A percentile compares a stretch with the other conserved stretches of the same genome.
Conservation (phyloP, 192 early-diverging fungal genomes). For the Lobosporangium transversale region DNA sequence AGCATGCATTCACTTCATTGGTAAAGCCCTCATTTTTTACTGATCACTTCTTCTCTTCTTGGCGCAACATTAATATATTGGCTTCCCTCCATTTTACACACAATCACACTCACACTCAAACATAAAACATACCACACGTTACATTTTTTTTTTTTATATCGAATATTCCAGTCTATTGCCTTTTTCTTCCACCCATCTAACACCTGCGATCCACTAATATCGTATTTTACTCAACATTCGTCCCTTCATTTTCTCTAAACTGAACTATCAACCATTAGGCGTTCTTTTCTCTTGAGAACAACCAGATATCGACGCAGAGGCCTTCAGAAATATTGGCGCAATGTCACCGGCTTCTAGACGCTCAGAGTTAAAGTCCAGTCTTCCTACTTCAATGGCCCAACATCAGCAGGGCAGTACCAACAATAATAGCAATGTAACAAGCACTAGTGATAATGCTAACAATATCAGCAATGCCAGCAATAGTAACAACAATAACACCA, state of each 20-base stretch:
- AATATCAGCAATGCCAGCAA: constrained; percentile 5
- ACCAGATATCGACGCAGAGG: too few relatives aligned
- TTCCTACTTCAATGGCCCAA: background rate
- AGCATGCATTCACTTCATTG: too few relatives aligned
- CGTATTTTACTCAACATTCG: background rate
- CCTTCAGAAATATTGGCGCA: too few relatives aligned
- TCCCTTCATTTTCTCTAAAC: too few relatives aligned
- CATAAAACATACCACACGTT: too few relatives aligned
- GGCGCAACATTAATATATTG: background rate
- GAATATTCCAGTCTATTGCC: background rate
- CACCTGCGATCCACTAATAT: too few relatives aligned
- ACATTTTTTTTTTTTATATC: too few relatives aligned
- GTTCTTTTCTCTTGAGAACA: too few relatives aligned
- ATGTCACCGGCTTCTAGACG: constrained; percentile 42
- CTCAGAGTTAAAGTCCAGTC: constrained; percentile 8
- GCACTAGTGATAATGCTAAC: background rate
- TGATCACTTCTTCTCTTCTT: background rate
- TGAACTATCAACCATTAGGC: too few relatives aligned
- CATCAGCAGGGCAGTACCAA: background rate
- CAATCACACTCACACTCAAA: too few relatives aligned
- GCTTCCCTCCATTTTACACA: background rate
- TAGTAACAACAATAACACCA: constrained; percentile 1
- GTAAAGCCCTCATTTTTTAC: background rate
- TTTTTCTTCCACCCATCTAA: background rate
- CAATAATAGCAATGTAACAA: background rate